Evolutionary conservation across 2,329 filamentous ascomycete genomes (phyloP), one percentile per base, ranked within the genome.

Genomic region (Metarhizium robertsii): DNA sequence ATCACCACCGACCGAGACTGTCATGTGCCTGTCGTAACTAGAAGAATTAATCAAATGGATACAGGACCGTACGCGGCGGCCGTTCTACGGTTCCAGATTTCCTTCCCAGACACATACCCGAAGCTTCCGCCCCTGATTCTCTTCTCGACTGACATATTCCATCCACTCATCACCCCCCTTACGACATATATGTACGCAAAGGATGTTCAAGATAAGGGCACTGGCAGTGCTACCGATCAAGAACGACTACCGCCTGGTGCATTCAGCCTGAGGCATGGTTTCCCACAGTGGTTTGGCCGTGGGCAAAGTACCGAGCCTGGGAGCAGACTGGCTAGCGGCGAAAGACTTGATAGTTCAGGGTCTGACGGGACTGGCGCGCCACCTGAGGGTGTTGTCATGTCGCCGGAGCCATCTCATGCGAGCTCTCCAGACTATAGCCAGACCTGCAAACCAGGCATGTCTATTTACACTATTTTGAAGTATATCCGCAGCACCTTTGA

Each of bases 151-250:
- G 92, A 97, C 68, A 87, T 97, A 62, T 99, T 97, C 70, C 92
- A 99, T 69, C 92, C 92, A 18, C 79, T 99, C 46, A 86, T 97
- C 61, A 91, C 92, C 7, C 92, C 94, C 42, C 79, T 95, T 59
- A 96, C 91, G n/a, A 96, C 90, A 3, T 95, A 96, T 72, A 94
- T 90, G 67, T 95, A 95, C 74, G 88, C 90, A 46, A 91, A 89
- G 59, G 86, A 87, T 56, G 83, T 87, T 40, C 83, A 88, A 58
- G 85, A 85, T 58, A 80, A 81, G 55, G 89, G 88, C 50, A 90
- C 89, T 0, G 86, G 92, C 59, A 92, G 88, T 67, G 89, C 90
- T 8, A 87, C 85, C 2, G 90, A 96, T 63, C 85, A 90, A 38
- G 89, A 95, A 67, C 79, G 88, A 14, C 74, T 96, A 53, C 88